A percentile compares a stretch with the other conserved stretches of the same genome.
phyloP scores from a whole-genome alignment of 306 rosid genomes.

The Quercus ilex region DNA sequence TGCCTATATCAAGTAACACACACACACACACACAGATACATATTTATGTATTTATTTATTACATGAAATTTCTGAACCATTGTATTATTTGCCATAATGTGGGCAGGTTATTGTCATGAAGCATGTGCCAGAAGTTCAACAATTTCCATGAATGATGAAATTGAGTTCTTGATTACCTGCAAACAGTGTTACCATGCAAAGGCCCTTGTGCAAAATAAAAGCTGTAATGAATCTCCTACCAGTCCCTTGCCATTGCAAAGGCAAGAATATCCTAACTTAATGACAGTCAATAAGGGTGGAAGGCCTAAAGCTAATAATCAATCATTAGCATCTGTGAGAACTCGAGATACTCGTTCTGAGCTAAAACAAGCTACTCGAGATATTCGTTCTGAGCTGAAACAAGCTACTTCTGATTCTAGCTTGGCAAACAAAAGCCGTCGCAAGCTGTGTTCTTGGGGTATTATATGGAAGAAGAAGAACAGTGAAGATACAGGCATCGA shows the following conservation, averaged over 20 bases:
- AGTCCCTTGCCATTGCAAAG: conserved; percentile 68
- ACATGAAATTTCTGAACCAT: conserved; percentile 1
- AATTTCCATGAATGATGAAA: conserved; percentile 37
- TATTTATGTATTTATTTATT: no score
- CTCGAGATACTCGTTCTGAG: conserved; percentile 33
- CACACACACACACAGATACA: no score
- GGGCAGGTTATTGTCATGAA: conserved; percentile 72
- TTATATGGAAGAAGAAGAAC: conserved; percentile 84
- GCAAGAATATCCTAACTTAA: conserved; percentile 39
- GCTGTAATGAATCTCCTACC: conserved; percentile 68
- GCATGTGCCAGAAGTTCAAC: conserved; percentile 56
- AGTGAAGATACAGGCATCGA: conserved; percentile 36
- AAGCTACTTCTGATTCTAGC: conserved; percentile 39
- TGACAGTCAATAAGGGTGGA: conserved; percentile 39
- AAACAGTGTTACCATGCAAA: conserved; percentile 61
- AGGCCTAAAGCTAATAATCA: conserved; percentile 37
- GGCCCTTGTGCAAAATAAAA: conserved; percentile 43
- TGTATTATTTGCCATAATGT: conserved; percentile 26
- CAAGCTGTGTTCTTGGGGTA: conserved; percentile 69
- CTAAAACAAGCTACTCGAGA: conserved; percentile 40
- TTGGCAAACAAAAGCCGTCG: conserved; percentile 40
- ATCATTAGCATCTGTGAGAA: conserved; percentile 29
- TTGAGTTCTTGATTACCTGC: conserved; percentile 55
- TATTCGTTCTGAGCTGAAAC: conserved; percentile 34
- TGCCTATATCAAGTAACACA: no score